Base-by-base conservation (phyloP, 2,329 filamentous ascomycete species). In the Venturia effusa region DNA sequence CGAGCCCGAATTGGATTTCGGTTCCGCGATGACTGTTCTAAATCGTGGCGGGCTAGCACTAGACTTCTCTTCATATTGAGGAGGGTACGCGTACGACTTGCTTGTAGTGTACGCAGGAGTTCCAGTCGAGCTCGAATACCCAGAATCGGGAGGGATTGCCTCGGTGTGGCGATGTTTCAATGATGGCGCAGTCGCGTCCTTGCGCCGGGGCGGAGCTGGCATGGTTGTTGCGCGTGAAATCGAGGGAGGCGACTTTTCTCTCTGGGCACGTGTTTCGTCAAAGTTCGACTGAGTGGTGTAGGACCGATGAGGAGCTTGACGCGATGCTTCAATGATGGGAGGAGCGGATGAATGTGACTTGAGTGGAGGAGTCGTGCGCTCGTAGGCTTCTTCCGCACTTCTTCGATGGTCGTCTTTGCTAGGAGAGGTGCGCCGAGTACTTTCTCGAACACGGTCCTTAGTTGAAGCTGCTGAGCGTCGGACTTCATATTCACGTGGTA, bases 391-490 rank as follows among this genome's bases (percentile, higher is more conserved):
- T 39, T 63, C 61, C 0, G 40, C 43, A 37, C 22, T 61, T 34
- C 60, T 41, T 34, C 60, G 37, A n/a, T 48, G 39, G 11, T 63
- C 51, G 15, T 63, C 61, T 48, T 63, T 63, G 51, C 48, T 57
- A 10, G 61, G 48, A 24, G 61, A 59, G 39, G 27, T 41, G 24
- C 61, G 45, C 7, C 61, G 45, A 30, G 40, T n/a, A n/a, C 30
- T 57, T 45, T 61, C 59, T n/a, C 61, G 61, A 30, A 37, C 61
- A 39, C 51, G 45, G 8, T 63, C 61, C 61, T 63, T 63, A 17
- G 32, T 22, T 8, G 45, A n/a, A 11, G 61, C 61, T 22, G 61
- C 61, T 39, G 61, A 57, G 34, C 61, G 61, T 24, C 61, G 61
- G 32, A 32, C 45, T 37, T 63, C 61, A 24, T 45, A 57, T 11